These are phyloP conservation scores for Persicaria maculosa DNA, from an alignment of 148 eudicot genomes.

Conservation along the genomic window DNA sequence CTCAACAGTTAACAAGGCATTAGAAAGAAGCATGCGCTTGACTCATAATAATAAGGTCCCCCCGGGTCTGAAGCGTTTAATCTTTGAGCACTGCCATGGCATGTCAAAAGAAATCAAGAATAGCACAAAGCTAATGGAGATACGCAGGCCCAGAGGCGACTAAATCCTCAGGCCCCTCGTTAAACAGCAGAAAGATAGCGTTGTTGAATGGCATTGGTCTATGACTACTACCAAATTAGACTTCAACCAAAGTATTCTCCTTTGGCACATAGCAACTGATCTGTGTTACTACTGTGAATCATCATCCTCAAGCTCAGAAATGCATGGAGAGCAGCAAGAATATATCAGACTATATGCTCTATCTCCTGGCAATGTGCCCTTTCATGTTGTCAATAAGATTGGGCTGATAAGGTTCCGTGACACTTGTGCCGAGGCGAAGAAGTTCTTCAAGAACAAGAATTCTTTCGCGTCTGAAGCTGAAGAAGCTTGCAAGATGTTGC, in stretches of 20 bases:
- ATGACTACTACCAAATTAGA: no score
- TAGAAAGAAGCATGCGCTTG: constrained; percentile 20
- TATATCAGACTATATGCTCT: constrained; percentile 49
- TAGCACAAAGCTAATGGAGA: constrained; percentile 2
- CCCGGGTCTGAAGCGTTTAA: constrained; percentile 16
- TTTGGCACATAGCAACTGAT: background rate
- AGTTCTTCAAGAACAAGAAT: constrained; percentile 26
- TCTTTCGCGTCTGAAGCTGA: background rate
- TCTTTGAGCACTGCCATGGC: constrained; percentile 16
- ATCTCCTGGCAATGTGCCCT: constrained; percentile 41
- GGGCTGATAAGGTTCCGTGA: constrained; percentile 41
- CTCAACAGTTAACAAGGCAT: constrained; percentile 12
- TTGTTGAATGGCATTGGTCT: no score
- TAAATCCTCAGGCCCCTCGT: constrained; percentile 2
- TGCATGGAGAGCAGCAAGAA: constrained; percentile 26
- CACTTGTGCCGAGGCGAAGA: constrained; percentile 42
- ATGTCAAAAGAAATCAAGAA: background rate
- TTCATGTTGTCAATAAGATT: constrained; percentile 41
- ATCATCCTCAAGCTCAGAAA: background rate
- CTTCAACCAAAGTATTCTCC: background rate
- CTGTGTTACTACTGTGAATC: background rate
- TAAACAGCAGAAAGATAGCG: no score
- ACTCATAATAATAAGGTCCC: constrained; percentile 22
- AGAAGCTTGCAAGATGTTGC: constrained; percentile 28
- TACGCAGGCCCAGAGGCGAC: constrained; percentile 24